Conservation (phyloP, 2,329 filamentous ascomycete genomes). For the Pseudomassariella vexata region DNA sequence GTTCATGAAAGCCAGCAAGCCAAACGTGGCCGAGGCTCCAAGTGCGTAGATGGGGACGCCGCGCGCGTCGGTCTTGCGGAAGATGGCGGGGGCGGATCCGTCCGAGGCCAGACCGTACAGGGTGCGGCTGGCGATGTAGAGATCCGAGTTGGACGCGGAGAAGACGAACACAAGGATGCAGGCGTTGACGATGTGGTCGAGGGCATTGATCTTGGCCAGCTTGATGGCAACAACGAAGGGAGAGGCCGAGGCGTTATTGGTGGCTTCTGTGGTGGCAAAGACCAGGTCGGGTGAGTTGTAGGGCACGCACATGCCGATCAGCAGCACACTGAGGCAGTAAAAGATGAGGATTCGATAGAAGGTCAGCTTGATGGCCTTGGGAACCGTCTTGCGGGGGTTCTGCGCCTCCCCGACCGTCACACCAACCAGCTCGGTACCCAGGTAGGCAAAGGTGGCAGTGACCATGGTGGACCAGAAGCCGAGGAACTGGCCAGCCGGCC, state of each 20-base stretch:
- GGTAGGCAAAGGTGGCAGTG: conserved; percentile 72
- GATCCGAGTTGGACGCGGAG: conserved; percentile 69
- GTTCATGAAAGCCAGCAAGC: conserved; percentile 64
- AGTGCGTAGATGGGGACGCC: conserved; percentile 68
- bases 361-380: conserved; percentile 71
- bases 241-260: conserved; percentile 53
- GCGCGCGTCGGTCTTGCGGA: conserved; percentile 63
- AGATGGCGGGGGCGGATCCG: conserved; percentile 65
- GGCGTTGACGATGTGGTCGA: conserved; percentile 66
- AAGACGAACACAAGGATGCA: conserved; percentile 74
- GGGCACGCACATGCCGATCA: conserved; percentile 71
- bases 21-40: conserved; percentile 53
- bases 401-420: conserved; percentile 75
- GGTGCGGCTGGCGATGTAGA: conserved; percentile 70
- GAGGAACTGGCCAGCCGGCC: conserved; percentile 47
- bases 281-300: conserved; percentile 58
- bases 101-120: conserved; percentile 69
- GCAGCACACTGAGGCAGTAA: conserved; percentile 67
- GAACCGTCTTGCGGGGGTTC: conserved; percentile 72
- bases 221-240: conserved; percentile 72
- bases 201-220: conserved; percentile 53
- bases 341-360: conserved; percentile 81
- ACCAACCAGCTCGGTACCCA: conserved; percentile 71
- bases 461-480: conserved; percentile 68
- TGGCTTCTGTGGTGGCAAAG: conserved; percentile 45